A percentile compares a stretch with the other conserved stretches of the same genome.
Evolutionary conservation across 2,329 filamentous ascomycete species (phyloP).

Genomic region (Thelonectria olida): DNA sequence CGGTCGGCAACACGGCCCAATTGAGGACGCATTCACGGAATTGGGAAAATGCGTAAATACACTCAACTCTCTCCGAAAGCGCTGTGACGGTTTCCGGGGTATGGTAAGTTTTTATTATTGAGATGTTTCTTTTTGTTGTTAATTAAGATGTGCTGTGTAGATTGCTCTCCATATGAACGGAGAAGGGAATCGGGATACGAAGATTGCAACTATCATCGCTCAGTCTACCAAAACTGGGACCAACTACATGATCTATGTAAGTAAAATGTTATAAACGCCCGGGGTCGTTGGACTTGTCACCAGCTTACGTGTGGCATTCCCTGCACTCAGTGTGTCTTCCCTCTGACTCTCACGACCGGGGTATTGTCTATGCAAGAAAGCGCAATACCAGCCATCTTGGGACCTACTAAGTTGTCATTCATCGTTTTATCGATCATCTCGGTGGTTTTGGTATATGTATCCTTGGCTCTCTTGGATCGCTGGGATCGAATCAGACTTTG

Average conservation of each 20-base stretch:
- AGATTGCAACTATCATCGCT: neutral
- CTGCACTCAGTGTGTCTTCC: neutral
- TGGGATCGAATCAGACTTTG: neutral
- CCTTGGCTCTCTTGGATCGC: neutral
- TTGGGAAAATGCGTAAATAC: neutral
- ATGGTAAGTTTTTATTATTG: no score
- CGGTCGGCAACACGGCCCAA: neutral
- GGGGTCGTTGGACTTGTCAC: neutral
- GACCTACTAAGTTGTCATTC: neutral
- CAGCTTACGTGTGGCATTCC: neutral
- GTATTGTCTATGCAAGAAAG: neutral
- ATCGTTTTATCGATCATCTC: neutral
- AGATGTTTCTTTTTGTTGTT: no score
- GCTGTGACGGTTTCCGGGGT: neutral
- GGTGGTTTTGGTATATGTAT: neutral
- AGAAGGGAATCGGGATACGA: neutral
- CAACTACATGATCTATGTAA: neutral
- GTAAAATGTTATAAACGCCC: neutral
- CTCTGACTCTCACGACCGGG: neutral
- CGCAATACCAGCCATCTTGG: neutral
- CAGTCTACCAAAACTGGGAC: neutral
- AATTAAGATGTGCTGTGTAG: neutral
- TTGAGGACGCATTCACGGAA: neutral
- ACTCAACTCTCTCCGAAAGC: neutral
- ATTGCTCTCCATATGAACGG: neutral